Evolutionary conservation across 2,329 filamentous ascomycete species (phyloP), one percentile per base, ranked within the genome.

Genomic region (Hortaea werneckii): DNA sequence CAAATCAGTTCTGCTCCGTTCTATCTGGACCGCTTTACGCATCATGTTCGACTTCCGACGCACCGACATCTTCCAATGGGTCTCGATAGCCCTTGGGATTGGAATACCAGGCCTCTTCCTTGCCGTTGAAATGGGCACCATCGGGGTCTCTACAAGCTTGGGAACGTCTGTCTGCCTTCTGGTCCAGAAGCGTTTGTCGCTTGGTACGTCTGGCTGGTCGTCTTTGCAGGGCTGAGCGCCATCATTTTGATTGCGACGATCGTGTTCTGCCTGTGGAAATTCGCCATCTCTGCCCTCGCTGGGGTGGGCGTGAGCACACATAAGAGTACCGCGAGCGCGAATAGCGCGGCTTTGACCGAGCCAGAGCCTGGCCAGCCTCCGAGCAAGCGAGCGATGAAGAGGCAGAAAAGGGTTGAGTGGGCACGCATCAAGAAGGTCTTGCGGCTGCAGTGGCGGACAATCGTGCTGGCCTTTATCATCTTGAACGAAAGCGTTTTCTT

Each of bases 121-220:
- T 51, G 74, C 81, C 4, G 65, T 90, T 40, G 85, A 85, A 44
- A 75, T 95, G 51, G 74, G 85, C 40, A 74, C 94, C 52, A 95
- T 88, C 42, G 92, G 90, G 20, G 86, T 95, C 3, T 95, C 89
- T 96, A 89, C 68, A 82, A 90, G 42, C 95, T 95, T 58, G 90
- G 90, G 43, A 76, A 78, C 42, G 85, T 87, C 29, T 96, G 90
- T 66, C 89, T 95, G 63, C 88, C 95, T 71, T 95, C 95, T 70
- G 85, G 94, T 64, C 69, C 78, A 46, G 78, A 94, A 65, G 88
- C 86, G 50, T 69, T 94, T 62, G 78, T 81, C 34, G 61, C 61
- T 1, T 66, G 65, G 49, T 67, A 64, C 57, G 51, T 56, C 40
- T 67, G 65, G 65, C 49, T 65, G 5, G 50, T 67, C 28, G 48